A percentile compares a stretch with the other conserved stretches of the same genome.
Conservation (phyloP, 1,139 yeast genomes). For the Blastobotrys serpentis region DNA sequence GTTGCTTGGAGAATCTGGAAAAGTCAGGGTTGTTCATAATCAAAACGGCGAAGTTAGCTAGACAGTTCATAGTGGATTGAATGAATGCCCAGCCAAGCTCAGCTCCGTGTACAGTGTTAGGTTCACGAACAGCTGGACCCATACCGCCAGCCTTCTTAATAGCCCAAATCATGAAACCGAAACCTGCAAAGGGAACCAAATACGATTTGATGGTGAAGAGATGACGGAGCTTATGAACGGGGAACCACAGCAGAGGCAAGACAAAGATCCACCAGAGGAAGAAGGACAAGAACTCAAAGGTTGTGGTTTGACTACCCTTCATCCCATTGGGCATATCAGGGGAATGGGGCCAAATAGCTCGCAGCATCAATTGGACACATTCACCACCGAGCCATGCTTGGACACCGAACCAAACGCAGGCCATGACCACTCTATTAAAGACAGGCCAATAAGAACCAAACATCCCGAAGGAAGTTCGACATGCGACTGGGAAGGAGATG, state of each 20-base stretch:
- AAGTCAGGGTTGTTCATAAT: conserved; percentile 89
- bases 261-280: conserved; percentile 77
- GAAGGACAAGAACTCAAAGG: conserved; percentile 69
- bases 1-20: conserved; percentile 70
- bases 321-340: conserved; percentile 46
- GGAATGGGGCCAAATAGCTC: conserved; percentile 46
- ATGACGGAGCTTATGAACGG: conserved; percentile 78
- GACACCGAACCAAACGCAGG: conserved; percentile 81
- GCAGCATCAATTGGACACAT: conserved; percentile 59
- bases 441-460: conserved; percentile 42
- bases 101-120: conserved; percentile 50
- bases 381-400: conserved; percentile 83
- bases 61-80: conserved; percentile 70
- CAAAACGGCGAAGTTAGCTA: conserved; percentile 84
- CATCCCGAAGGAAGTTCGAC: conserved; percentile 41
- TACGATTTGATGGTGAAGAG: conserved; percentile 76
- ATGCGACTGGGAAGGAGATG: conserved; percentile 42
- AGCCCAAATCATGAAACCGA: conserved; percentile 79
- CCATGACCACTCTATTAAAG: conserved; percentile 55
- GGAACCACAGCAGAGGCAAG: conserved; percentile 75
- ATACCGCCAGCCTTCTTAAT: conserved; percentile 70
- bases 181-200: conserved; percentile 75
- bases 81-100: conserved; percentile 81
- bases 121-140: conserved; percentile 62
- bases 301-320: conserved; percentile 53